Evolutionary conservation across 2,329 filamentous ascomycete species (phyloP), one percentile per base, ranked within the genome.

Genomic region (Colletotrichum eleusines): DNA sequence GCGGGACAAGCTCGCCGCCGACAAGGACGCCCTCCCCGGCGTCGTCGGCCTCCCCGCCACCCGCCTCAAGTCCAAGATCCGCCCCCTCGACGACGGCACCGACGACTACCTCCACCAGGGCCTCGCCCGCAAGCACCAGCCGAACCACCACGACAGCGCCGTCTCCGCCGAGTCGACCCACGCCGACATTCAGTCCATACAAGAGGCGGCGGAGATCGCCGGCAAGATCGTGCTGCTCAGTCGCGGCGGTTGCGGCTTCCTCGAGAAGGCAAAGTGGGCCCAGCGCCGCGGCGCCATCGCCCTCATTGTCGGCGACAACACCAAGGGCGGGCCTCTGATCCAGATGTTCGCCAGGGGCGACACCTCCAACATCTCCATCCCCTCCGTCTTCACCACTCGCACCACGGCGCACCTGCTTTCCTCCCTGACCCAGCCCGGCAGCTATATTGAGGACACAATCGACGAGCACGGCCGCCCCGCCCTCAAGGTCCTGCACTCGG

Each of bases 321-420:
- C 93, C 69, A 92, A 93, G 72, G 95, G 95, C 54, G 95, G 94
- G 5, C 92, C 92, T 44, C 84, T 99, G 72, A 93, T 98, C 61
- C 96, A 97, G 76, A 99, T 99, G 96, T 98, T 97, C 80, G 96
- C 96, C n/a, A 90, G 93, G 76, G 96, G 95, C 46, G 95, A 98
- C 78, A 97, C 95, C 4, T 97, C 95, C 42, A 97, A 98, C 77
- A 89, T 98, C 74, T 94, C 94, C 0, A 98, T 99, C 64, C 95
- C 96, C 1, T 94, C 96, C 0, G 87, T 98, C 12, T 99, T 99
- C 81, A 98, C 96, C 0, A 97, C 95, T 0, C 90, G 96, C 75
- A 98, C 94, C 0, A 98, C 95, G 0, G 96, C 96, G 1, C 95
- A 98, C 79, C 86, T 99, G 18, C 86, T 99, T 20, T 97, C 95